A percentile compares a stretch with the other conserved stretches of the same genome.
phyloP scores from a whole-genome alignment of 305 asterid genomes.

The Andrographis paniculata region DNA sequence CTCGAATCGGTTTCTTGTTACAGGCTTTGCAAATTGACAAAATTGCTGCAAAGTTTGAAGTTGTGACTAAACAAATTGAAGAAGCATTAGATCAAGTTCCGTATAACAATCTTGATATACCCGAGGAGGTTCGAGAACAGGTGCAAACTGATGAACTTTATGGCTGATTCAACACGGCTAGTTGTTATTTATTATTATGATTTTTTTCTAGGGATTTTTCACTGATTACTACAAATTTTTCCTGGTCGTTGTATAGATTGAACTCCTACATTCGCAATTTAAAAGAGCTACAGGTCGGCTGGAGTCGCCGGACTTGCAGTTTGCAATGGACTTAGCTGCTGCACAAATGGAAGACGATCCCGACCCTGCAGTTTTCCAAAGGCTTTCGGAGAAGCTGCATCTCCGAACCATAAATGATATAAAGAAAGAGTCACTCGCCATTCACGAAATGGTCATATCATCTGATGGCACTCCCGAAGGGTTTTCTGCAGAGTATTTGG shows the following conservation, averaged over 20 bases:
- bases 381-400: conserved; percentile 84
- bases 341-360: conserved; percentile 73
- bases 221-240: conserved; percentile 5
- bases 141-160: conserved; percentile 26
- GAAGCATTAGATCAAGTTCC: conserved; percentile 63
- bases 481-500: conserved; percentile 64
- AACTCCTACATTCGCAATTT: conserved; percentile 82
- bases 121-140: conserved; percentile 94
- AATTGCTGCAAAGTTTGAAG: conserved; percentile 50
- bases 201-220: background rate
- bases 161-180: background rate
- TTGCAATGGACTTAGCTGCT: conserved; percentile 63
- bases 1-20: conserved; percentile 9
- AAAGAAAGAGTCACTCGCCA: conserved; percentile 65
- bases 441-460: conserved; percentile 78
- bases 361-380: conserved; percentile 47
- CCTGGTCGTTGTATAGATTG: conserved; percentile 39
- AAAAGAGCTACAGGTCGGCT: conserved; percentile 63
- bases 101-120: conserved; percentile 52
- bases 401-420: conserved; percentile 59
- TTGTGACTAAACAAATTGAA: conserved; percentile 58
- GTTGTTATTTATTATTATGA: conserved; percentile 3
- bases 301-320: conserved; percentile 77
- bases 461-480: conserved; percentile 72
- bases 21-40: conserved; percentile 80